phyloP scores from a whole-genome alignment of 2,329 filamentous ascomycete genomes.

The Colletotrichum chrysophilum region DNA sequence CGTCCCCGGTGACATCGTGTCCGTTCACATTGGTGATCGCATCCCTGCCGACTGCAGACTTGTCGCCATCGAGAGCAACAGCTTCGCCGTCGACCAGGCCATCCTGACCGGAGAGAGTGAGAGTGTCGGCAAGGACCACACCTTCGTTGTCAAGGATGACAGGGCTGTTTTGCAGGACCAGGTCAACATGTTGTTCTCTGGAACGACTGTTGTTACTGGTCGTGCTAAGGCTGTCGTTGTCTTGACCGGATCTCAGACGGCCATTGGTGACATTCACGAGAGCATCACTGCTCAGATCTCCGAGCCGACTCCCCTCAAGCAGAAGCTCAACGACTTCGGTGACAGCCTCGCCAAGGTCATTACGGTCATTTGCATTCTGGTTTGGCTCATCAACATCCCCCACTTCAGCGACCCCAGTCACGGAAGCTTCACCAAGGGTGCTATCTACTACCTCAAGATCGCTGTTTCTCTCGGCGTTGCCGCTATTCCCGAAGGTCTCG shows the following conservation, averaged over 20 bases:
- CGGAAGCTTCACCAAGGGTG: constrained; percentile 93
- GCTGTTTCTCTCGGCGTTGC: constrained; percentile 97
- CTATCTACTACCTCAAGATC: constrained; percentile 99
- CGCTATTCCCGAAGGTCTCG: constrained; percentile 95
- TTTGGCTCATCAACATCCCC: constrained; percentile 98
- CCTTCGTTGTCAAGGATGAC: constrained; percentile 70
- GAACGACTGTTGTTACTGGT: constrained; percentile 94
- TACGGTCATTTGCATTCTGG: constrained; percentile 92
- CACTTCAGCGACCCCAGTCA: constrained; percentile 96
- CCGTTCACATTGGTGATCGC: constrained; percentile 87
- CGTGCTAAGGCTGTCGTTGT: constrained; percentile 92
- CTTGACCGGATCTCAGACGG: constrained; percentile 86
- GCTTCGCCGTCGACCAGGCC: constrained; percentile 94
- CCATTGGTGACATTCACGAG: constrained; percentile 98
- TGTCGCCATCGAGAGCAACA: constrained; percentile 92
- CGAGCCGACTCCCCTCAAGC: constrained; percentile 94
- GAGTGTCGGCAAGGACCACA: constrained; percentile 86
- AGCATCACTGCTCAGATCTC: constrained; percentile 98
- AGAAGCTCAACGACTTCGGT: constrained; percentile 98
- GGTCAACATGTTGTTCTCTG: constrained; percentile 97
- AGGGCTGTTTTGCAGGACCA: constrained; percentile 97
- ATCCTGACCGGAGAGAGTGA: constrained; percentile 98
- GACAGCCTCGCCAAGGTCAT: constrained; percentile 97
- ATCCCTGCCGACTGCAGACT: constrained; percentile 95
- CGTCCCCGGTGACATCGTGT: constrained; percentile 91